Evolutionary conservation across 495 filamentous ascomycete genomes (phyloP), one percentile per base, ranked within the genome.

Genomic region (Tuber brumale): DNA sequence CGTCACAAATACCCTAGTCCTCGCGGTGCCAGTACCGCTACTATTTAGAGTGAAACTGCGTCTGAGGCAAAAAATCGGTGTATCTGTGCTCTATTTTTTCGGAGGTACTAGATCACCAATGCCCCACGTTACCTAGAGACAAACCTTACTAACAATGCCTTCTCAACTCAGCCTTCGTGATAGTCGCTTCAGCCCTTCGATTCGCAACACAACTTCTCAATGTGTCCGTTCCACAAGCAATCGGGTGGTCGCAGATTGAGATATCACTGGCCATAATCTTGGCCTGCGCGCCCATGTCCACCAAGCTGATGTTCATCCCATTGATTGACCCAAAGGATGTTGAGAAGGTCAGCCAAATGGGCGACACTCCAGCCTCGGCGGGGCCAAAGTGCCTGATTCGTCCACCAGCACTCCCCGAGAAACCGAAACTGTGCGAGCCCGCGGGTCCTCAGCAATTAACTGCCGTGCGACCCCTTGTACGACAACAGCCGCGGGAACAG

Each of bases 141-240:
- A 35, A 35, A 18, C 57, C 14, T 66, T 7, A 66, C 27, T 66
- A 66, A 66, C 31, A 66, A 35, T 3, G 57, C 27, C 57, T 61
- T 61, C 51, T 66, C 31, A 18, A 66, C 14, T 66, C 57, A 80
- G 81, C 81, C 18, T 81, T 82, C 69, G 81, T 83, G 1, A 82
- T 83, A 41, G 69, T 81, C n/a, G 78, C 81, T 42, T 81, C 81
- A 35, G 81, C 78, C 18, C 81, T 83, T 43, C 81, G 81, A 35
- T 83, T 83, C 44, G 78, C 76, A 43, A 83, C 81, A 12, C 81
- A 80, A n/a, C 75, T 83, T n/a, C 77, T 82, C 46, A 76, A 82
- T 44, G 81, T 83, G 41, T 81, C 78, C 8, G 71, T 82, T n/a
- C 81, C 78, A 35, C 81, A 83, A 57, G 81, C 81, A 16, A 81